These are phyloP conservation scores for Smithsoniella earleae DNA, from an alignment of 163 green algal species.

Conservation along the genomic window DNA sequence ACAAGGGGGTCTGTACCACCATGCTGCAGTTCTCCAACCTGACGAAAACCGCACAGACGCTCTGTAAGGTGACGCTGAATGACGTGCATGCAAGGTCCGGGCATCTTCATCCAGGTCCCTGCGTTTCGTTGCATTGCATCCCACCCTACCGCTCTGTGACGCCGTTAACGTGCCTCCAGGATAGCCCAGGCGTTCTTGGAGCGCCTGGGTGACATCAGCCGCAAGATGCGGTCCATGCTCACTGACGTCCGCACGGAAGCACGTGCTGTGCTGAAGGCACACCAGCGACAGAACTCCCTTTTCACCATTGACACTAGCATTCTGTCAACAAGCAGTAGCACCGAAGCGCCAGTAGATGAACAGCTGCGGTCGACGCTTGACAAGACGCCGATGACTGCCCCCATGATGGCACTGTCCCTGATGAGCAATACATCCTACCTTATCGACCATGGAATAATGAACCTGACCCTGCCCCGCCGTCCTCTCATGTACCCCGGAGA, in stretches of 20 bases:
- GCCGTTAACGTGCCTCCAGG: not conserved
- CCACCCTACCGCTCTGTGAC: not conserved
- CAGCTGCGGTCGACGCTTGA: too few species aligned
- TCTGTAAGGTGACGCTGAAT: conserved; percentile 16
- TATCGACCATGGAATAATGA: conserved; percentile 26
- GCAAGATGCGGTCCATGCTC: conserved; percentile 27
- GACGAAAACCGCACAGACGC: conserved; percentile 10
- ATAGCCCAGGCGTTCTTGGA: conserved; percentile 22
- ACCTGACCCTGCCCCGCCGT: conserved; percentile 1
- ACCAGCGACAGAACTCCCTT: not conserved
- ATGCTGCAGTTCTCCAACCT: conserved; percentile 27
- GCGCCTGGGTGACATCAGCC: not conserved
- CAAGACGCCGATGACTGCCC: conserved; percentile 9
- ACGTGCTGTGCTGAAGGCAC: conserved; percentile 9
- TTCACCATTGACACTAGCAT: conserved; percentile 15
- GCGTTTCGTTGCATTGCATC: too few species aligned
- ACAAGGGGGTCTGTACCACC: conserved; percentile 16
- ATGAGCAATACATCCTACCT: conserved; percentile 22
- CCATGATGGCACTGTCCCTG: conserved; percentile 19
- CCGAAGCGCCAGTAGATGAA: too few species aligned
- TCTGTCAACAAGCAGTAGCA: not conserved
- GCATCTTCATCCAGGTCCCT: too few species aligned
- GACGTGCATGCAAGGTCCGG: conserved; percentile 12
- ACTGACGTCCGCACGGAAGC: conserved; percentile 7
- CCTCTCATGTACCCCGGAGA: conserved; percentile 21